These are phyloP conservation scores for Planoprotostelium fungivorum DNA, from an alignment of 78 protist genomes.

Conservation along the genomic window DNA sequence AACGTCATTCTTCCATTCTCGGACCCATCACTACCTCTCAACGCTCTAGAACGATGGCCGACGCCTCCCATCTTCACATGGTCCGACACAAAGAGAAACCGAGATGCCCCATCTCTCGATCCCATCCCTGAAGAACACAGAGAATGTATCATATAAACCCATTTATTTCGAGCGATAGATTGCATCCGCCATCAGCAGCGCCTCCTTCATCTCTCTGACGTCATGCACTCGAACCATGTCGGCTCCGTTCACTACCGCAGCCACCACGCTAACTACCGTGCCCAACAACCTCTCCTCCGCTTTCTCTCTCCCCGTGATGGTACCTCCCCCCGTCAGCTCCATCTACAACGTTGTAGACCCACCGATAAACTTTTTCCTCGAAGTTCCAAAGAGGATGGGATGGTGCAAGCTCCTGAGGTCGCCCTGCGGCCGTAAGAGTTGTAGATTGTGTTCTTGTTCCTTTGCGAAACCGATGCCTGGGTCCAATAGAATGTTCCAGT, in stretches of 20 bases:
- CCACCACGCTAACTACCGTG: conserved; percentile 43
- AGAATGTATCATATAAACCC: too few relatives aligned
- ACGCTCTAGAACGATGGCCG: too few relatives aligned
- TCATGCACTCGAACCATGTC: conserved; percentile 49
- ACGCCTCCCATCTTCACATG: too few relatives aligned
- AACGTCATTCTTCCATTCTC: too few relatives aligned
- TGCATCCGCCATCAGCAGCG: conserved; percentile 45
- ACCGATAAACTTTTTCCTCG: conserved; percentile 73
- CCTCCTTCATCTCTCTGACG: conserved; percentile 33
- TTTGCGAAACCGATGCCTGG: conserved; percentile 80
- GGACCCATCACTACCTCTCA: too few relatives aligned
- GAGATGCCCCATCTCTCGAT: too few relatives aligned
- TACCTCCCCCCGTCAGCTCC: neutral
- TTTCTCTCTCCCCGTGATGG: conserved; percentile 15
- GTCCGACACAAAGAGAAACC: too few relatives aligned
- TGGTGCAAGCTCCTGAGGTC: neutral
- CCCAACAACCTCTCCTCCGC: conserved; percentile 24
- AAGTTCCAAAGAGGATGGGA: conserved; percentile 58
- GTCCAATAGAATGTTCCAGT: conserved; percentile 62
- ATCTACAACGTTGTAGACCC: conserved; percentile 17
- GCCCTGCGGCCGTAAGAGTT: conserved; percentile 9
- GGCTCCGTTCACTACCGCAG: conserved; percentile 26
- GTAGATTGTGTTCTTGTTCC: conserved; percentile 33
- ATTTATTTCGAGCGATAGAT: too few relatives aligned
- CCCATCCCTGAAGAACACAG: too few relatives aligned